Base-by-base conservation (phyloP, 2,329 filamentous ascomycete species). In the Colletotrichum theobromicola region DNA sequence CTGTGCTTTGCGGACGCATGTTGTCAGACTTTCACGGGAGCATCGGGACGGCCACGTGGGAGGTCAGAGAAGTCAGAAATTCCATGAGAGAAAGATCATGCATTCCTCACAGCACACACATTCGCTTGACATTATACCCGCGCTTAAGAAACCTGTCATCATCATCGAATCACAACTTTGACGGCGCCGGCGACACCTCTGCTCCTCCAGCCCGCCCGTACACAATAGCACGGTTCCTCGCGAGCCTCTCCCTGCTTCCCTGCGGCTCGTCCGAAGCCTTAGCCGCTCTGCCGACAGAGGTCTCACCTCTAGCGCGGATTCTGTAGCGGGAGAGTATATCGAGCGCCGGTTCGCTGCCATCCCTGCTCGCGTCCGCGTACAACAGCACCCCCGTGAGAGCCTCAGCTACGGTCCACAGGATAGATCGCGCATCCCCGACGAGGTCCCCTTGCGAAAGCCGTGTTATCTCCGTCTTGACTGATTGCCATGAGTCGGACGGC, bases 321-420 rank as follows among this genome's bases (percentile, higher is more conserved):
- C 16, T 24, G 26, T 57, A n/a, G 60, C 67, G 55, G 3, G 26
- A 66, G 60, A 85, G 83, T 68, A 89, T 85, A 21, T 86, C 85
- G 18, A 79, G 78, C 0, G 84, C 80, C 6, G 84, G 83, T 3
- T 72, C 67, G 8, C 85, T 83, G 4, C 82, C 82, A 63, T 86
- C 83, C 42, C 79, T 82, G 7, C 78, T 72, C 2, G 83, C 82
- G 72, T 89, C 87, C 2, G 86, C 81, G 53, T 84, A 78, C 46
- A 88, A 81, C 61, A 90, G 77, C n/a, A 84, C 79, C 10, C 82
- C 84, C 24, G 87, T 84, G 30, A 88, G 70, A 9, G 87, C 78
- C 68, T 89, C 86, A 0, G 87, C 86, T 2, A 87, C 78, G 4
- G 78, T 76, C 82, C 86, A 88, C 4, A 88, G 80, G 2, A 89